Conservation (phyloP, 495 filamentous ascomycete species). For the Penicillium canescens region DNA sequence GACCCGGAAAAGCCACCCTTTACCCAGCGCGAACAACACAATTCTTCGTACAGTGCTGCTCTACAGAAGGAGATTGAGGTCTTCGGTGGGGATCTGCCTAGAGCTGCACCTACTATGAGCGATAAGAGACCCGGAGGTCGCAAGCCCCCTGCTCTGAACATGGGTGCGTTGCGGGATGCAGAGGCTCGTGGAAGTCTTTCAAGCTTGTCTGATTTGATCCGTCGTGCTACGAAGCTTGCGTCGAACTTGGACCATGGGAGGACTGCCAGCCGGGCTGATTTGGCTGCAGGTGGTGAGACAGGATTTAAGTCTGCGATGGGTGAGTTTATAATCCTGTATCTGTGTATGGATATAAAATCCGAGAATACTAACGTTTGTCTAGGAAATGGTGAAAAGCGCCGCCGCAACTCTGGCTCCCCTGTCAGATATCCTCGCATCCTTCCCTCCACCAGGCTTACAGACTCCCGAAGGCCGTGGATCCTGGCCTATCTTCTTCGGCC, state of each 20-base stretch:
- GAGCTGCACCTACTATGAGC: conserved; percentile 42
- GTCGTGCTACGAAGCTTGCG: conserved; percentile 82
- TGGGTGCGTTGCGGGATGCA: conserved; percentile 75
- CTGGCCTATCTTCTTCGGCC: conserved; percentile 43
- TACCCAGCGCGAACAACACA: conserved; percentile 12
- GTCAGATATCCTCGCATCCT: conserved; percentile 88
- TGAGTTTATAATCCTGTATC: conserved; percentile 11
- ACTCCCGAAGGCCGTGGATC: conserved; percentile 48
- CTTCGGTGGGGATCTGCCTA: conserved; percentile 21
- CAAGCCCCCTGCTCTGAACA: conserved; percentile 73
- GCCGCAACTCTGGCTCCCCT: conserved; percentile 66
- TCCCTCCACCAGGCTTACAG: conserved; percentile 75
- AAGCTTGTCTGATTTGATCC: conserved; percentile 87
- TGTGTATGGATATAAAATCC: neutral
- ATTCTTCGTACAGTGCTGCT: conserved; percentile 4
- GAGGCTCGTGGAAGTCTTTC: conserved; percentile 85
- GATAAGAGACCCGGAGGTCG: conserved; percentile 45
- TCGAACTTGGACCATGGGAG: conserved; percentile 84
- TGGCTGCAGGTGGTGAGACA: conserved; percentile 28
- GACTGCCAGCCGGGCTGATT: conserved; percentile 70
- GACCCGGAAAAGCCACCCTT: conserved; percentile 41
- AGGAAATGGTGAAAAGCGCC: conserved; percentile 22
- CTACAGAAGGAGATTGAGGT: conserved; percentile 33
- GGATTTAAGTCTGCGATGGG: conserved; percentile 29
- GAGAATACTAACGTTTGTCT: neutral